phyloP scores from a whole-genome alignment of 2,329 filamentous ascomycete species.

The Metarhizium anisopliae region DNA sequence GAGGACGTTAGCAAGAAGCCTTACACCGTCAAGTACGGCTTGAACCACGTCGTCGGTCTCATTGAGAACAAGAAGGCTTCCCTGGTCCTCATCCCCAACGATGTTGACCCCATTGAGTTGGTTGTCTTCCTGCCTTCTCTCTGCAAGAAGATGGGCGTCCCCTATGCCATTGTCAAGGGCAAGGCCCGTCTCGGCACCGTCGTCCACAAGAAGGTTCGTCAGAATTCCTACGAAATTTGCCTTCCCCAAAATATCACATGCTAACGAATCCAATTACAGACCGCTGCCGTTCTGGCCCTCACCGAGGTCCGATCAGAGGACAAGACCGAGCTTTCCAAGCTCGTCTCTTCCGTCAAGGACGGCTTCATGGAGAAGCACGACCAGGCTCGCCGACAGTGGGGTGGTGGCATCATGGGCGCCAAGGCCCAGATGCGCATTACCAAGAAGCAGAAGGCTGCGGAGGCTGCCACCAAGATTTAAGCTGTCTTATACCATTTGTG shows the following conservation, averaged over 20 bases:
- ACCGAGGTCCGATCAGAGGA: conserved; percentile 97
- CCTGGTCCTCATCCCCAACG: conserved; percentile 96
- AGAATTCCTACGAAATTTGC: background rate
- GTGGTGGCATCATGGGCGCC: conserved; percentile 97
- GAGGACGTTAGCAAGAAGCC: conserved; percentile 99
- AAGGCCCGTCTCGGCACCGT: conserved; percentile 98
- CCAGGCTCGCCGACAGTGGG: conserved; percentile 86
- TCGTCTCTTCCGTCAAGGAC: conserved; percentile 93
- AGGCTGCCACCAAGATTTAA: conserved; percentile 97
- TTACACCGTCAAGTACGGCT: conserved; percentile 97
- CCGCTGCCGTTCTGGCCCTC: conserved; percentile 87
- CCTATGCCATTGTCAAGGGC: conserved; percentile 99
- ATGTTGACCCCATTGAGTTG: conserved; percentile 98
- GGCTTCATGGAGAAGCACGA: conserved; percentile 96
- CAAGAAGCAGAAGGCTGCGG: conserved; percentile 93
- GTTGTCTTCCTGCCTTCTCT: conserved; percentile 98
- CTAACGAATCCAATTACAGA: conserved; percentile 41
- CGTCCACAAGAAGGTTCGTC: conserved; percentile 92
- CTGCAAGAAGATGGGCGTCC: conserved; percentile 99
- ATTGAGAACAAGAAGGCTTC: conserved; percentile 99
- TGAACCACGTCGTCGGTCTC: conserved; percentile 97
- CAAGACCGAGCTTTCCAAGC: conserved; percentile 96
- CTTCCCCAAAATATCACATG: background rate
- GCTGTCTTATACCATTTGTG: conserved; percentile 28
- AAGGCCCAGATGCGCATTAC: conserved; percentile 73